A percentile compares a stretch with the other conserved stretches of the same genome.
These are phyloP conservation scores for Clavispora carvajalis DNA, from an alignment of 805 yeast genomes.

Conservation along the genomic window DNA sequence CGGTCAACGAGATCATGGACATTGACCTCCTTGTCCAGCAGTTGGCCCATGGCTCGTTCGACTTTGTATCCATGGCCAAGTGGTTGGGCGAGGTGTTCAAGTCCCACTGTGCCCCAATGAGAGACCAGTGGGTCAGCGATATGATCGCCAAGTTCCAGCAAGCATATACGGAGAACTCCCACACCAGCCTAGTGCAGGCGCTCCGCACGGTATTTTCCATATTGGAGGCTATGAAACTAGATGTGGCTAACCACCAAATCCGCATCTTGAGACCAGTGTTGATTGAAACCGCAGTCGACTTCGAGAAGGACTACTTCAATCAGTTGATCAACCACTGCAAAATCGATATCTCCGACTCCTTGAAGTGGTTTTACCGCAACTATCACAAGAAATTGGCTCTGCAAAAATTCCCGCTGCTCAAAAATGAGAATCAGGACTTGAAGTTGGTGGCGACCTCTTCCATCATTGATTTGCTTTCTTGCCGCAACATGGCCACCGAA, in stretches of 20 bases:
- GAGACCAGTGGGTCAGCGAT: conserved; percentile 83
- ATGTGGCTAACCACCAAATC: conserved; percentile 92
- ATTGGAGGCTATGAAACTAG: conserved; percentile 90
- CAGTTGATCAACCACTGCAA: conserved; percentile 50
- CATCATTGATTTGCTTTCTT: conserved; percentile 61
- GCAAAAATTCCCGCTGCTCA: conserved; percentile 5
- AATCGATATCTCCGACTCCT: conserved; percentile 53
- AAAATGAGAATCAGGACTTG: conserved; percentile 10
- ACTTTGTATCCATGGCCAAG: conserved; percentile 61
- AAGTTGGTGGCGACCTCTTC: conserved; percentile 28
- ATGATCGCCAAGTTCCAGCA: conserved; percentile 59
- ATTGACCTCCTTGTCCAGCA: conserved; percentile 74
- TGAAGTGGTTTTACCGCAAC: conserved; percentile 57
- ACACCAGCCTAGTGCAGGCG: conserved; percentile 60
- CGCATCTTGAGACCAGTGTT: conserved; percentile 78
- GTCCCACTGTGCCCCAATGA: conserved; percentile 93
- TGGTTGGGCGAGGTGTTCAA: conserved; percentile 79
- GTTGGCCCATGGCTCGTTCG: conserved; percentile 62
- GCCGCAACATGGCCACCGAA: conserved; percentile 74
- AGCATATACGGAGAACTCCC: conserved; percentile 44
- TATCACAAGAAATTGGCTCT: conserved; percentile 17
- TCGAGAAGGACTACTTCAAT: conserved; percentile 78
- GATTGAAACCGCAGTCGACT: conserved; percentile 80
- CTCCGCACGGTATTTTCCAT: conserved; percentile 73
- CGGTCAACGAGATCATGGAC: conserved; percentile 70